phyloP scores from a whole-genome alignment of 1,284 basidiomycete genomes.

The Cryptococcus sp. region DNA sequence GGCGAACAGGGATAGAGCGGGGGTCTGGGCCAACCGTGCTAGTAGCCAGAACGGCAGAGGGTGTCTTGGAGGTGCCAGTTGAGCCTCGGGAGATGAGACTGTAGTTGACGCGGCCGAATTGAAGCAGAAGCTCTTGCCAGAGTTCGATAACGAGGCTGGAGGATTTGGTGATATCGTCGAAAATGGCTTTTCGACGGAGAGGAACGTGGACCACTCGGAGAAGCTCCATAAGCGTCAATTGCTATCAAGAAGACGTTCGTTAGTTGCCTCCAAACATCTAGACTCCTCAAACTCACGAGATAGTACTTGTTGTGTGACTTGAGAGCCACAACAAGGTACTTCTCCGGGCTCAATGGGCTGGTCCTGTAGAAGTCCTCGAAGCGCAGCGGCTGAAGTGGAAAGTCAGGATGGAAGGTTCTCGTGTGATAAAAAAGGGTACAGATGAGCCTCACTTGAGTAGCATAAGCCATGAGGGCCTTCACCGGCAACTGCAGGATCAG shows the following conservation, averaged over 20 bases:
- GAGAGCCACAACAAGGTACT: slow-evolving; percentile 39
- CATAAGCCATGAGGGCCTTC: slow-evolving; percentile 34
- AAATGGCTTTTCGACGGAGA: slow-evolving; percentile 31
- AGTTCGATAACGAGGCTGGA: slow-evolving; percentile 29
- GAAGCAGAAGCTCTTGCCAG: slow-evolving; percentile 37
- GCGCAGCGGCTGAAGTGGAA: slow-evolving; percentile 29
- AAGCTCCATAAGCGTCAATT: slow-evolving; percentile 47
- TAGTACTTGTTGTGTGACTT: slow-evolving; percentile 33
- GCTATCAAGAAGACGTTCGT: slow-evolving; percentile 19
- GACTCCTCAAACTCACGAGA: slow-evolving; percentile 18
- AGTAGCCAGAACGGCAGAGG: slow-evolving; percentile 1
- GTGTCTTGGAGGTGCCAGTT: not conserved
- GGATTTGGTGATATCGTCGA: slow-evolving; percentile 29
- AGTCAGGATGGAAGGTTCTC: not conserved
- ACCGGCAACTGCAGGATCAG: slow-evolving; percentile 26
- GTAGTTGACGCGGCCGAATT: slow-evolving; percentile 28
- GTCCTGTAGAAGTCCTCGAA: slow-evolving; percentile 35
- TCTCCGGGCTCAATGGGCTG: slow-evolving; percentile 34
- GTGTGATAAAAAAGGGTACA: too few species aligned
- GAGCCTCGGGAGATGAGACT: slow-evolving; percentile 21
- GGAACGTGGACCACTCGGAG: slow-evolving; percentile 31
- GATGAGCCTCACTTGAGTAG: slow-evolving; percentile 27
- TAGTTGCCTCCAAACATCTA: not conserved
- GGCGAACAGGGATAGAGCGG: slow-evolving; percentile 30
- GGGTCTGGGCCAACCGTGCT: slow-evolving; percentile 20